Evolutionary conservation across 2,329 filamentous ascomycete species (phyloP), one percentile per base, ranked within the genome.

Genomic region (Tetracladium maxilliforme): DNA sequence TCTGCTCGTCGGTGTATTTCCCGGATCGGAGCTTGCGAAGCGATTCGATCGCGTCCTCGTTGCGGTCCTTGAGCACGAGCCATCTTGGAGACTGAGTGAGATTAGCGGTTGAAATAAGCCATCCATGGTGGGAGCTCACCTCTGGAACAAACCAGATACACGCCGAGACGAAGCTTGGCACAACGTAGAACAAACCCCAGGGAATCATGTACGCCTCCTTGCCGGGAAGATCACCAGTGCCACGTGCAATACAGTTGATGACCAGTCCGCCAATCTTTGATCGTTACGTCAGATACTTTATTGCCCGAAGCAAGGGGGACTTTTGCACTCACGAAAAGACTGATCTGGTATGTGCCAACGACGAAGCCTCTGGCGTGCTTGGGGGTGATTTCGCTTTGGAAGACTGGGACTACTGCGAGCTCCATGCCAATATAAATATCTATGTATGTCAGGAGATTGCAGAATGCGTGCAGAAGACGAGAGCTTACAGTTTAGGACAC

Each of bases 61-160:
- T 21, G 8, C 42, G 36, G 14, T 35, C 38, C 16, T 36, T 28
- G 8, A 33, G 32, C 3, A 46, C 30, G 3, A 49, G 40, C 47
- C 47, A 49, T 3, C 38, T 33, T 6, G 43, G 30, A 12, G 30
- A 36, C 37, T 46, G 19, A n/a, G n/a, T n/a, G n/a, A n/a, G n/a
- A n/a, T n/a, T n/a, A n/a, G n/a, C n/a, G n/a, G n/a, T n/a, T n/a
- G n/a, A n/a, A n/a, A n/a, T n/a, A n/a, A n/a, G n/a, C n/a, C n/a
- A n/a, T n/a, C n/a, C n/a, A n/a, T n/a, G n/a, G n/a, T n/a, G n/a
- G n/a, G n/a, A n/a, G n/a, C n/a, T n/a, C n/a, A n/a, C n/a, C n/a
- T 49, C 38, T 2, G 36, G 37, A 10, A 39, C 30, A 15, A 38
- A 40, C 25, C 35, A 39, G n/a, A 40, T 23, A 10, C 32, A 6